phyloP scores from a whole-genome alignment of 495 filamentous ascomycete genomes.

The Penicillium tannophilum region DNA sequence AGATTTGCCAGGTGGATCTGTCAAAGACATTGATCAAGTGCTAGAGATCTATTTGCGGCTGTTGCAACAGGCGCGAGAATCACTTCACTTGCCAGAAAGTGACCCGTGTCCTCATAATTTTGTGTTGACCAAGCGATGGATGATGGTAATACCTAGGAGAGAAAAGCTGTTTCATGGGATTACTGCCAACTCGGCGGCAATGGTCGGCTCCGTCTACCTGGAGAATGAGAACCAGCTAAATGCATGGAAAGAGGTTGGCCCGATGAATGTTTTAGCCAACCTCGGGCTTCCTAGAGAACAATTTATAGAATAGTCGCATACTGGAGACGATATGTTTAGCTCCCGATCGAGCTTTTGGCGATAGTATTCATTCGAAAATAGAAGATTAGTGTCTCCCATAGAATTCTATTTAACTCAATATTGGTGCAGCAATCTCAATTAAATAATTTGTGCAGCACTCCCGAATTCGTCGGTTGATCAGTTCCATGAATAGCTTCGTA shows the following conservation, averaged over 20 bases:
- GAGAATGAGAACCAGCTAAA: conserved; percentile 30
- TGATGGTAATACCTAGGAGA: conserved; percentile 41
- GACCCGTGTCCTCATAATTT: conserved; percentile 42
- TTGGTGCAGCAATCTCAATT: not conserved
- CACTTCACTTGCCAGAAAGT: conserved; percentile 7
- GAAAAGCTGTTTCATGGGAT: conserved; percentile 24
- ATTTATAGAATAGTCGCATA: not conserved
- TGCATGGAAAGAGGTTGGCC: conserved; percentile 33
- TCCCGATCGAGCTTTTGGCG: too few species aligned
- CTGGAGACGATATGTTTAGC: too few species aligned
- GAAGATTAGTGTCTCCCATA: too few species aligned
- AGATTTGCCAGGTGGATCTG: conserved; percentile 1
- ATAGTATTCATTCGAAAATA: too few species aligned
- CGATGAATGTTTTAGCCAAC: conserved; percentile 21
- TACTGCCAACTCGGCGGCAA: conserved; percentile 39
- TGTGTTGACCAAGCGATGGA: conserved; percentile 38
- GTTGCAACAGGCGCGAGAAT: conserved; percentile 25
- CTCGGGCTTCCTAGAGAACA: conserved; percentile 22
- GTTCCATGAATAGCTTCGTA: conserved; percentile 21
- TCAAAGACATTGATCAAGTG: conserved; percentile 1
- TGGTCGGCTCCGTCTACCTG: conserved; percentile 44
- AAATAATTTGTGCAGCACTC: not conserved
- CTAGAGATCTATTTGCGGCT: conserved; percentile 26
- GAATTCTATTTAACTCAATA: too few species aligned
- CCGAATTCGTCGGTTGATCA: not conserved